Evolutionary conservation across 495 filamentous ascomycete genomes (phyloP), one percentile per base, ranked within the genome.

Genomic region (Penicillium cinerascens): DNA sequence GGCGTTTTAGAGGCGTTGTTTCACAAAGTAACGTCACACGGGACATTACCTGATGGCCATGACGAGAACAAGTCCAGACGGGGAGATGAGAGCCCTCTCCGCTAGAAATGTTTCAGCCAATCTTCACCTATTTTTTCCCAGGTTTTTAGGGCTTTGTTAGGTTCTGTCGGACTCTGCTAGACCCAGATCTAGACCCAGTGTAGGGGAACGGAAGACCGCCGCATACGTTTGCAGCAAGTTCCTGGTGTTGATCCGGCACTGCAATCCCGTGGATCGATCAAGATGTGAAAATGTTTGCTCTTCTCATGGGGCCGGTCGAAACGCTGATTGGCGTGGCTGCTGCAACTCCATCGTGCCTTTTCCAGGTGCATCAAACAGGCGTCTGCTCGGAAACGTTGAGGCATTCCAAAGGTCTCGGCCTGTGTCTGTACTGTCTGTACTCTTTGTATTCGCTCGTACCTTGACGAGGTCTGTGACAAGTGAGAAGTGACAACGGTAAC

Each of bases 11-110:
- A 64, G 52, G 27, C 48, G 26, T 58, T 55, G 65, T 68, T 68
- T 60, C 65, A 68, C 65, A 66, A 59, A 50, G 65, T 66, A 66
- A 68, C 65, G 65, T 68, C 65, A 60, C 65, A 68, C 64, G 51
- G 52, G 49, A 50, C 47, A 68, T n/a, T n/a, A n/a, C n/a, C n/a
- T n/a, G n/a, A n/a, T 65, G 62, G 59, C 65, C 57, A 59, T 50
- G 48, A 60, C 51, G 60, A 58, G 39, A 56, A n/a, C n/a, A n/a
- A 49, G 48, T 47, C 53, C 46, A 50, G n/a, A n/a, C n/a, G n/a
- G 58, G 42, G 23, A 40, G 54, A 54, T n/a, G n/a, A n/a, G n/a
- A n/a, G n/a, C n/a, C n/a, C n/a, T n/a, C n/a, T n/a, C n/a, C n/a
- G 46, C n/a, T 0, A 16, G n/a, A 4, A 41, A 35, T 47, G 58